Evolutionary conservation across 163 green algal species (phyloP).

Genomic region (Scenedesmus sp.): DNA sequence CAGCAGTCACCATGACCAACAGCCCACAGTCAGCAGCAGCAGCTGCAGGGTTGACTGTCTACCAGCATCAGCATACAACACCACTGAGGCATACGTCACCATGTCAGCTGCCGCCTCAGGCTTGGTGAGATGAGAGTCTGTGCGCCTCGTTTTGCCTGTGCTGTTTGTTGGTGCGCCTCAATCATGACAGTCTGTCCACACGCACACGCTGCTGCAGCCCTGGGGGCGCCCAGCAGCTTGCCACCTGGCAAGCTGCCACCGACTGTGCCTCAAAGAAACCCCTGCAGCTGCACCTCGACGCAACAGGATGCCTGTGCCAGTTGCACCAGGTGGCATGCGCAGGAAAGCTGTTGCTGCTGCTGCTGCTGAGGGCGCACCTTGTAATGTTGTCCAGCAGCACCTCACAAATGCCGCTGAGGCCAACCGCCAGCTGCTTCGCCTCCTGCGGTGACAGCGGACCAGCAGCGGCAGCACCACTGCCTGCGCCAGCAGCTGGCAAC

Average conservation of each 20-base stretch:
- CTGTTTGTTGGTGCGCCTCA: no score
- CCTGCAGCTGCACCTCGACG: neutral
- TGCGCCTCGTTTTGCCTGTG: no score
- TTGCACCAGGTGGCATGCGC: neutral
- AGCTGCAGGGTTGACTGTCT: neutral
- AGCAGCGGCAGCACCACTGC: neutral
- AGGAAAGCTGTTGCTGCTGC: neutral
- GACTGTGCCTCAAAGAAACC: neutral
- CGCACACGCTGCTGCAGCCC: neutral
- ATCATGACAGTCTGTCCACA: no score
- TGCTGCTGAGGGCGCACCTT: neutral
- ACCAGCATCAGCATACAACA: no score
- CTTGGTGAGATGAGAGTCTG: no score
- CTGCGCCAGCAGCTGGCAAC: neutral
- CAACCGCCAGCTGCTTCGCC: neutral
- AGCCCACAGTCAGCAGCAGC: neutral
- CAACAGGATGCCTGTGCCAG: no score
- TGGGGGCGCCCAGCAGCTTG: no score
- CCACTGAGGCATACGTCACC: no score
- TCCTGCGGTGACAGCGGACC: neutral
- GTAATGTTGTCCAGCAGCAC: conserved; percentile 33
- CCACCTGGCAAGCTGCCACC: no score
- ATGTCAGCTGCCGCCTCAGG: neutral
- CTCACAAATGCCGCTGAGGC: neutral
- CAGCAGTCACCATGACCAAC: neutral